These are phyloP conservation scores for Nicotiana undulata DNA, from an alignment of 257 asterid species.

Conservation along the genomic window DNA sequence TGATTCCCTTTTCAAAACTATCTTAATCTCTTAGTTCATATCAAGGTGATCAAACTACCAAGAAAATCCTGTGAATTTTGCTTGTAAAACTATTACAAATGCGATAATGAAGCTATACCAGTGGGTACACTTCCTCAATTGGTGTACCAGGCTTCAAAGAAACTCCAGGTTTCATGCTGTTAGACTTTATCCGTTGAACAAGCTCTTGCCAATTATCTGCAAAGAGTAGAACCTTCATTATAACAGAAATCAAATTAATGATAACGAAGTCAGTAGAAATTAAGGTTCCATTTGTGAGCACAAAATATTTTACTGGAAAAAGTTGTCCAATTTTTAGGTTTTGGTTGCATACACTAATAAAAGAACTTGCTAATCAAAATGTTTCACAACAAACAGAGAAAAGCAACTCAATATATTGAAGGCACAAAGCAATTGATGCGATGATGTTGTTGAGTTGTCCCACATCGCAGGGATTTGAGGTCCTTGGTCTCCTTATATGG, in stretches of 20 bases:
- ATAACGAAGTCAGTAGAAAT: background rate
- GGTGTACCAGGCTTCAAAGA: constrained; percentile 87
- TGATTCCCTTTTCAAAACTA: background rate
- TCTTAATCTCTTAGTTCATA: background rate
- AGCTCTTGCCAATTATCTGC: constrained; percentile 92
- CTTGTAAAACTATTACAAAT: background rate
- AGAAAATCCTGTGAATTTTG: background rate
- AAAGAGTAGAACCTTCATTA: background rate
- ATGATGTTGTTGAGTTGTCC: no score
- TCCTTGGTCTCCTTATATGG: no score
- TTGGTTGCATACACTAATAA: background rate
- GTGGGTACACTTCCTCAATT: constrained; percentile 63
- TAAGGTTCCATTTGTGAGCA: background rate
- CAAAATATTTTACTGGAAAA: background rate
- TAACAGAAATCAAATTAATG: background rate
- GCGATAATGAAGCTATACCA: constrained; percentile 35
- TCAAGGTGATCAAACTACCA: background rate
- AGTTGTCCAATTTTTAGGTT: background rate
- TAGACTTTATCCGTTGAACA: constrained; percentile 58
- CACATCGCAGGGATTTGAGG: no score
- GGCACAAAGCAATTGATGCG: background rate
- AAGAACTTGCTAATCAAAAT: background rate
- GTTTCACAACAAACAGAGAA: background rate
- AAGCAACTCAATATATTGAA: background rate
- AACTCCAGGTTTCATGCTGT: constrained; percentile 86